Evolutionary conservation across 148 eudicot species (phyloP).

Genomic region (Spergularia bocconei): DNA sequence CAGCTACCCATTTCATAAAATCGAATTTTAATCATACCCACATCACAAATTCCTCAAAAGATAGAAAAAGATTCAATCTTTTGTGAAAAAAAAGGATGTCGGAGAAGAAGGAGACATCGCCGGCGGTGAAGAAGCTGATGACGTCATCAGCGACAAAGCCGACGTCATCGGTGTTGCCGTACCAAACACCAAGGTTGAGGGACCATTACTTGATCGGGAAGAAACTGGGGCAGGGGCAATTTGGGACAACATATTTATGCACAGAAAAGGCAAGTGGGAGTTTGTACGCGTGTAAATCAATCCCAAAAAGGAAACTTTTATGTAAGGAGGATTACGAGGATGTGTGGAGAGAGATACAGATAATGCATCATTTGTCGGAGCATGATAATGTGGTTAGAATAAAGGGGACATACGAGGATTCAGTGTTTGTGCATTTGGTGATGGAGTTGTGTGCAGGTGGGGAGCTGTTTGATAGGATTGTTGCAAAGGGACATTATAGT

Average conservation of each 20-base stretch:
- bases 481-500: constrained; percentile 72
- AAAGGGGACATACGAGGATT: constrained; percentile 64
- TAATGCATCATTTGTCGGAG: constrained; percentile 72
- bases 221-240: constrained; percentile 73
- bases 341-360: constrained; percentile 79
- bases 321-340: constrained; percentile 71
- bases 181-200: constrained; percentile 53
- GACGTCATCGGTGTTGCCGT: constrained; percentile 45
- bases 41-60: neutral
- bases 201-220: constrained; percentile 58
- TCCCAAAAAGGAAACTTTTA: constrained; percentile 57
- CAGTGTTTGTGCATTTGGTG: constrained; percentile 64
- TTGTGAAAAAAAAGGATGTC: constrained; percentile 17
- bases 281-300: constrained; percentile 69
- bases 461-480: constrained; percentile 68
- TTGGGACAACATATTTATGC: constrained; percentile 62
- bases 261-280: constrained; percentile 48
- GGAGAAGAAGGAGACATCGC: constrained; percentile 21
- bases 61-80: constrained; percentile 20
- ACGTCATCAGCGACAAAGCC: constrained; percentile 37
- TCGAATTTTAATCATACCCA: constrained; percentile 5
- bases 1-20: constrained; percentile 1
- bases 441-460: constrained; percentile 81
- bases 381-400: constrained; percentile 59
- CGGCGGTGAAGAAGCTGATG: constrained; percentile 32